Evolutionary conservation across 495 filamentous ascomycete genomes (phyloP).

Genomic region (Usnea hakonensis): DNA sequence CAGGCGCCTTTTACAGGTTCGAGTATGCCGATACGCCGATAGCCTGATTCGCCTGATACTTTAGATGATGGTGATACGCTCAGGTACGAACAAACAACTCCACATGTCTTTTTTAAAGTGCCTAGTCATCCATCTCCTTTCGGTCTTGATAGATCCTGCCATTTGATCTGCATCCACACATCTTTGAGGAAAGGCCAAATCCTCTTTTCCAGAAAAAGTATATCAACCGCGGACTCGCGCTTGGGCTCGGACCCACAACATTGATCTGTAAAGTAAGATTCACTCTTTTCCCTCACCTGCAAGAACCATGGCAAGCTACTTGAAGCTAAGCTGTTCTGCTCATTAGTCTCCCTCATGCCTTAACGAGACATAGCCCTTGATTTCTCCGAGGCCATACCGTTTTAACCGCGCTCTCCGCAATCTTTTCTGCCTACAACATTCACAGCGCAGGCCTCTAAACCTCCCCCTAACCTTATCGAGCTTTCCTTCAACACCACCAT

Average conservation of each 20-base stretch:
- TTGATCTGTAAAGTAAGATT: not conserved
- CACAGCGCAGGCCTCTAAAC: not conserved
- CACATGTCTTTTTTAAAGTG: too few species aligned
- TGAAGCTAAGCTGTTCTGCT: not conserved
- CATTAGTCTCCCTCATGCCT: not conserved
- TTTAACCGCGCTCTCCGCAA: not conserved
- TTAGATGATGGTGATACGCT: too few species aligned
- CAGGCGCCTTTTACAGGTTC: not conserved
- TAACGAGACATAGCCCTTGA: not conserved
- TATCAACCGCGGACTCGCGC: not conserved
- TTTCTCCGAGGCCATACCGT: not conserved
- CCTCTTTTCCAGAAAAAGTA: not conserved
- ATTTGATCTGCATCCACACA: not conserved
- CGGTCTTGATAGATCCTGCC: too few species aligned
- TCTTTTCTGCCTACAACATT: not conserved
- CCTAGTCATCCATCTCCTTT: not conserved
- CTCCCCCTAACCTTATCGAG: not conserved
- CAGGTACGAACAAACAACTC: too few species aligned
- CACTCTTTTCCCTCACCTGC: not conserved
- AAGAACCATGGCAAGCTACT: not conserved
- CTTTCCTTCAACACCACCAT: not conserved
- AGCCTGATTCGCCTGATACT: too few species aligned
- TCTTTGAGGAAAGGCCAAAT: not conserved
- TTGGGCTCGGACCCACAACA: too few species aligned
- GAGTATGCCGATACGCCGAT: not conserved